Evolutionary conservation across 805 yeast genomes (phyloP).

Genomic region (Saccharomycopsis babjevae): DNA sequence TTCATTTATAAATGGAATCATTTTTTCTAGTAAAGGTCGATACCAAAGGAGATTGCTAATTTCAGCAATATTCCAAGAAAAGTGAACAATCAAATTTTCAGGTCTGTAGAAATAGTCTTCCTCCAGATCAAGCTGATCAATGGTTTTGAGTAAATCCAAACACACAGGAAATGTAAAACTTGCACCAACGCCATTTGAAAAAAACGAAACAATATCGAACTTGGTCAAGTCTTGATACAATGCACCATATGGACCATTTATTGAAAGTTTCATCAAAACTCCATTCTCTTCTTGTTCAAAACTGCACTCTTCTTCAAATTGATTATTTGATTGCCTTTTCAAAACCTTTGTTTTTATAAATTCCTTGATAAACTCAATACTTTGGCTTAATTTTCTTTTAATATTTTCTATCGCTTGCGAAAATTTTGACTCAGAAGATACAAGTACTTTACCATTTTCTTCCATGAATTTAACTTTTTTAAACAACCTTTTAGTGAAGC

Average conservation of each 20-base stretch:
- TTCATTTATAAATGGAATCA: slow-evolving; percentile 20
- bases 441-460: slow-evolving; percentile 12
- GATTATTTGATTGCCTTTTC: not conserved
- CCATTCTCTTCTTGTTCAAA: slow-evolving; percentile 2
- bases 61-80: slow-evolving; percentile 29
- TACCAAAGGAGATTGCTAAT: slow-evolving; percentile 29
- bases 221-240: slow-evolving; percentile 31
- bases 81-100: slow-evolving; percentile 21
- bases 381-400: not conserved
- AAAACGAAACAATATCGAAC: slow-evolving; percentile 32
- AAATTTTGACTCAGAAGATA: not conserved
- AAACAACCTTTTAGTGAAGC: slow-evolving; percentile 33
- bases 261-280: slow-evolving; percentile 26
- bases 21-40: slow-evolving; percentile 26
- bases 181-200: slow-evolving; percentile 38
- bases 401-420: not conserved
- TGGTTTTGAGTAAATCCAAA: slow-evolving; percentile 28
- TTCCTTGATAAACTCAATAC: not conserved
- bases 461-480: slow-evolving; percentile 18
- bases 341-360: not conserved
- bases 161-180: slow-evolving; percentile 38
- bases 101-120: slow-evolving; percentile 31
- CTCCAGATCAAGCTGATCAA: slow-evolving; percentile 16
- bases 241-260: slow-evolving; percentile 41
- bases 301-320: not conserved